Base-by-base conservation (phyloP, 306 rosid genomes). In the Malus sylvestris region DNA sequence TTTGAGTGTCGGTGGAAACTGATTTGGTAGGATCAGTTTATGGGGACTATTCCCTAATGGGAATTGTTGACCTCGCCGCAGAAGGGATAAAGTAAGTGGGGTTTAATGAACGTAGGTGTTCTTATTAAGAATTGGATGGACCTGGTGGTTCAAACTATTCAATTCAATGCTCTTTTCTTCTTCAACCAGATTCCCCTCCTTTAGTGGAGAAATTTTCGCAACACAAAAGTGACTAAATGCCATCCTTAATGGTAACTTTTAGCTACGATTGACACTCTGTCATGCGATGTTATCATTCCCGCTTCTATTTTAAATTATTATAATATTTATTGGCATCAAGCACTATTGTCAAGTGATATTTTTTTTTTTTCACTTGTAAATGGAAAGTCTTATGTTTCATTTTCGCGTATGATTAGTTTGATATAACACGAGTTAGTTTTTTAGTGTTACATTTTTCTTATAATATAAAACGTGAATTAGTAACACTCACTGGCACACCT, bases 121-220 rank as follows among this genome's bases (percentile, higher is more conserved):
- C 69, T 74, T 42, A 61, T 73, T 42, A 40, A 35, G 40, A 20
- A 22, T 81, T 82, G 76, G 78, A 83, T 55, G 78, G 80, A 53
- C 62, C 72, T 45, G 81, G 85, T 90, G 77, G 91, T 78, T 83
- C 88, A 82, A 68, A 49, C 88, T 33, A 83, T 85, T 86, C 80
- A 86, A 80, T 67, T 86, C 80, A 86, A 79, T 62, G 69, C 80
- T 59, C 79, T 79, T 74, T 73, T 51, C 8, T 51, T 51, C 20
- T 5, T 51, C 20, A 5, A 51, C 55, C 2, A 15, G 20, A 15
- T 51, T 51, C 55, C 55, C 53, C 72, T 57, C 73, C 80, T 69
- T 45, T 76, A 38, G n/a, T 23, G 51, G 67, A 68, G 30, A 53
- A 9, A 33, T 10, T 3, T 42, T 53, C 12, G 22, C 20, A 2